Conservation (phyloP, 345 rosid genomes). For the Microthlaspi erraticum region DNA sequence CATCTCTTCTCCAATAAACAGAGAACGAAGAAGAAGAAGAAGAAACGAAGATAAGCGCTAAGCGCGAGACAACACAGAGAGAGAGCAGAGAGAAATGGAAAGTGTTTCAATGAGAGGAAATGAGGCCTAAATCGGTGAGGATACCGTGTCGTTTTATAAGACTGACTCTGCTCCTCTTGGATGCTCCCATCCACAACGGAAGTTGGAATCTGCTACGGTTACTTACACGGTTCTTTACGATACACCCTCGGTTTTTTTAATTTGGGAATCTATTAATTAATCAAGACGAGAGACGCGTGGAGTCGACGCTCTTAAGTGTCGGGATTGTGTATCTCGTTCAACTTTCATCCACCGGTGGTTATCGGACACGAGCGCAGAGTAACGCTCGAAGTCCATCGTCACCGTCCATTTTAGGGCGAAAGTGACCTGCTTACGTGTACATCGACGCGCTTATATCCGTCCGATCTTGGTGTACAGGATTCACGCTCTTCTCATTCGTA, state of each 20-base stretch:
- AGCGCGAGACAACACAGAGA: conserved; percentile 25
- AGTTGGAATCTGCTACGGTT: conserved; percentile 35
- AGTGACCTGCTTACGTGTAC: conserved; percentile 8
- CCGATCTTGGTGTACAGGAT: conserved; percentile 19
- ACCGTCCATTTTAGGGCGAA: conserved; percentile 35
- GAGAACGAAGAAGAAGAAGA: not conserved
- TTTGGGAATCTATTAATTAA: not conserved
- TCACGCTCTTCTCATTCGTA: not conserved
- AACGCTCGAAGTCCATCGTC: conserved; percentile 1
- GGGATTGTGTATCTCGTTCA: conserved; percentile 4
- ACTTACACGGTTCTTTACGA: conserved; percentile 6
- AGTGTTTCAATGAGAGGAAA: conserved; percentile 13
- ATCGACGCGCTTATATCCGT: conserved; percentile 23
- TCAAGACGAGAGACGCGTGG: conserved; percentile 18
- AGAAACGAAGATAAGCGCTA: conserved; percentile 13
- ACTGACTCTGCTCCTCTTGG: conserved; percentile 25
- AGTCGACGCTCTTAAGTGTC: conserved; percentile 22
- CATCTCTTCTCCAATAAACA: conserved; percentile 32
- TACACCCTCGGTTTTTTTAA: conserved; percentile 14
- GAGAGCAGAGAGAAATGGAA: not conserved
- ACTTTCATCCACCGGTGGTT: not conserved
- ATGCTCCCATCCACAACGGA: conserved; percentile 21
- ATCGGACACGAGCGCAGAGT: conserved; percentile 27
- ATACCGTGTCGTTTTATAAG: conserved; percentile 46
- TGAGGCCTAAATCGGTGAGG: conserved; percentile 26